Base-by-base conservation (phyloP, 2,329 filamentous ascomycete species). In the Ceratocystis alfenasii region DNA sequence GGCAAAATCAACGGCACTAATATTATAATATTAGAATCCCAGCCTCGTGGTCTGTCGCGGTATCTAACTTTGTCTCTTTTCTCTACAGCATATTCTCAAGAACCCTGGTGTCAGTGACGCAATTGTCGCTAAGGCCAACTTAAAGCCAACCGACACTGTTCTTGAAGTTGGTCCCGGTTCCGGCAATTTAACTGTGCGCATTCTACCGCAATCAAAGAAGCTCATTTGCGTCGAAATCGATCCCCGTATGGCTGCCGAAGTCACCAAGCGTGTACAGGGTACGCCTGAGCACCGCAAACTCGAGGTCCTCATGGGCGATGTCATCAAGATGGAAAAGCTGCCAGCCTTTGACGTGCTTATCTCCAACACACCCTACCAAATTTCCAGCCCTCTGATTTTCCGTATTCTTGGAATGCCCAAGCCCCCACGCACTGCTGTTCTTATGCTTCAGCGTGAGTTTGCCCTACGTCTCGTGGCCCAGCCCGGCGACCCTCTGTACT, bases 361-460 rank as follows among this genome's bases (percentile, higher is more conserved):
- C 74, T 87, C 77, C 66, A 82, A 82, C 71, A 82, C 80, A 5
- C 84, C 85, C 8, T 87, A 87, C 71, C 84, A 87, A 81, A 97
- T 97, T 73, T 95, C 90, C 10, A 91, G 87, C 69, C 94, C 93
- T 1, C 80, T 99, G 60, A 91, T 94, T 63, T 96, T 96, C 81
- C 86, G 93, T 76, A 85, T 97, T 60, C 83, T 97, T 63, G 84
- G 89, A 33, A 85, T 93, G 69, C 85, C 84, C 3, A 90, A 90
- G 55, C 87, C 91, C 0, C 94, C 94, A 0, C 80, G 93, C 44
- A 86, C 85, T 68, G 92, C 88, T 71, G 84, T 97, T 69, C 90
- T 97, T 77, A 96, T 96, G 91, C 94, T 95, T 72, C 93, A 97
- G 78, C 86, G 91, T 73, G 93, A 97, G 77, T 96, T 96, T 72